Conservation (phyloP, 2,329 filamentous ascomycete genomes). For the Pseudogymnoascus sp. region DNA sequence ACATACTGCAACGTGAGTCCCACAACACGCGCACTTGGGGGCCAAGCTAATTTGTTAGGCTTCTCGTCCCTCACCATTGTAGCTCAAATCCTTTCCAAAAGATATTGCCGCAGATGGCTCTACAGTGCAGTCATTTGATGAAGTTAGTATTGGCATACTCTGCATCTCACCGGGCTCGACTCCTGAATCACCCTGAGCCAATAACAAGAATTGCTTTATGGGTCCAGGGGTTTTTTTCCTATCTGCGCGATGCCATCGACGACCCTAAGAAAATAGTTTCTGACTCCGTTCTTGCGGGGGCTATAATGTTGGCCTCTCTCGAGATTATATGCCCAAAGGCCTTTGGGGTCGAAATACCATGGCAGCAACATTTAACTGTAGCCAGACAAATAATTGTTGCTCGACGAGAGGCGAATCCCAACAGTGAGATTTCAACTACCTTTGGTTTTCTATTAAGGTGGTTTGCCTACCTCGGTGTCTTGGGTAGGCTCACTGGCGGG, state of each 20-base stretch:
- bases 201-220: conserved; percentile 70
- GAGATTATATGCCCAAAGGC: conserved; percentile 77
- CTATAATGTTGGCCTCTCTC: conserved; percentile 76
- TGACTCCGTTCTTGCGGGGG: conserved; percentile 67
- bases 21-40: neutral
- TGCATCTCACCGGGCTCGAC: conserved; percentile 71
- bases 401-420: conserved; percentile 41
- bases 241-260: conserved; percentile 58
- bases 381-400: conserved; percentile 68
- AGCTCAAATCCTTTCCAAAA: conserved; percentile 47
- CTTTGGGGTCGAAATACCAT: conserved; percentile 72
- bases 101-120: conserved; percentile 52
- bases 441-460: conserved; percentile 62
- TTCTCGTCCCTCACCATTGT: conserved; percentile 42
- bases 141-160: conserved; percentile 74
- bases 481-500: conserved; percentile 63
- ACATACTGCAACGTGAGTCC: conserved; percentile 11
- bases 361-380: conserved; percentile 71
- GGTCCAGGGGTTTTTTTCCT: conserved; percentile 72
- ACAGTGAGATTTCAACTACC: conserved; percentile 53
- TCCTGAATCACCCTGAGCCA: conserved; percentile 67
- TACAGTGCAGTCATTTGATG: conserved; percentile 62
- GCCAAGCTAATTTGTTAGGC: conserved; percentile 65
- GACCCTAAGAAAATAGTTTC: conserved; percentile 56
- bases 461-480: conserved; percentile 76